Conservation (phyloP, 176 grass and related monocot genomes). For the Ananas comosus region DNA sequence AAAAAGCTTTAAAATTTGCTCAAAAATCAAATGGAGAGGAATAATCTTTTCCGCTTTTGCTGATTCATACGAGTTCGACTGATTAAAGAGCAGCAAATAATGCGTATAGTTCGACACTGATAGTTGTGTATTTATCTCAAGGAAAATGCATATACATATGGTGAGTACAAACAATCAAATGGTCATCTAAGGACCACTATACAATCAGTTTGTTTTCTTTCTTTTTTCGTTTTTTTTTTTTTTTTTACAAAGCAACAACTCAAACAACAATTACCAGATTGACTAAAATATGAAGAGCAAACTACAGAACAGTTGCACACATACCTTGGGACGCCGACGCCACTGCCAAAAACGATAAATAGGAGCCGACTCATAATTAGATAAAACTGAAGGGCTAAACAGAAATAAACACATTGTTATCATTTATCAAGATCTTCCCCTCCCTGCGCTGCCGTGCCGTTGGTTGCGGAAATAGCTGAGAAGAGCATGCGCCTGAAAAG, state of each 20-base stretch:
- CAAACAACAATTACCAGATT: slow-evolving; percentile 13
- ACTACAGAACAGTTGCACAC: slow-evolving; percentile 6
- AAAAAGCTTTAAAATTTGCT: no score
- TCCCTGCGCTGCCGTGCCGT: slow-evolving; percentile 38
- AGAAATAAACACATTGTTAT: not conserved
- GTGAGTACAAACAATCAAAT: not conserved
- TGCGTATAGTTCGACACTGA: not conserved
- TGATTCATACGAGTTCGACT: no score
- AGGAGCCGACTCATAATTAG: slow-evolving; percentile 6
- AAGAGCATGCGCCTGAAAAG: slow-evolving; percentile 65
- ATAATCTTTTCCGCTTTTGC: no score
- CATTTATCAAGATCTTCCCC: not conserved
- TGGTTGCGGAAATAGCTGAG: slow-evolving; percentile 73
- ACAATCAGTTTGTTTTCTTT: slow-evolving; percentile 12
- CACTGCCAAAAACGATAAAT: not conserved
- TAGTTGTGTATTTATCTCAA: not conserved
- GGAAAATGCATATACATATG: not conserved
- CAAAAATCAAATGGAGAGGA: no score
- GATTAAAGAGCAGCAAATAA: no score
- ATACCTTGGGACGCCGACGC: not conserved
- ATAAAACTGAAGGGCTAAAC: not conserved
- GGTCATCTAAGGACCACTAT: slow-evolving; percentile 8
- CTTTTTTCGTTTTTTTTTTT: not conserved
- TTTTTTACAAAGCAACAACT: slow-evolving; percentile 28
- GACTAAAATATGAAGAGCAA: slow-evolving; percentile 22